Evolutionary conservation across 1,284 basidiomycete species (phyloP).

Genomic region (Amylostereum areolatum): DNA sequence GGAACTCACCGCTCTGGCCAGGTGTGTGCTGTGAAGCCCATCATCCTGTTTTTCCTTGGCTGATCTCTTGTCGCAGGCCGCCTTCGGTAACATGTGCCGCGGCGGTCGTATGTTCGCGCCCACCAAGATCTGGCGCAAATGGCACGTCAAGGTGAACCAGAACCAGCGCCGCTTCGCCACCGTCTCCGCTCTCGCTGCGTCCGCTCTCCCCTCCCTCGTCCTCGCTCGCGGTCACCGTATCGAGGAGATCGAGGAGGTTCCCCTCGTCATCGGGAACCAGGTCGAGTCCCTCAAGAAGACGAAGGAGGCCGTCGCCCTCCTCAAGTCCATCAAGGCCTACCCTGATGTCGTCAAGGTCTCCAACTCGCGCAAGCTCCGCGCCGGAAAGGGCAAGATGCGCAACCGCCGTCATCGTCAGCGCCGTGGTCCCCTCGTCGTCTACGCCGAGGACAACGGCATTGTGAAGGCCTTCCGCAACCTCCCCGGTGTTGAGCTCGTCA

Average conservation of each 20-base stretch:
- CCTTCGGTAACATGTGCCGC: conserved; percentile 99
- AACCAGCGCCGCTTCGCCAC: conserved; percentile 98
- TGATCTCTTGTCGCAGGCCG: conserved; percentile 52
- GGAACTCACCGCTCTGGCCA: conserved; percentile 99
- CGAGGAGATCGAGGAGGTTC: conserved; percentile 96
- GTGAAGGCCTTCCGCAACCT: conserved; percentile 98
- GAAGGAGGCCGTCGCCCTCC: conserved; percentile 93
- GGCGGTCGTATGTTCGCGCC: conserved; percentile 99
- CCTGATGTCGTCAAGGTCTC: conserved; percentile 94
- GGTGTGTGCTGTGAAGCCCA: conserved; percentile 35
- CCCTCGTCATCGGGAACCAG: conserved; percentile 81
- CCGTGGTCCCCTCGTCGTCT: conserved; percentile 96
- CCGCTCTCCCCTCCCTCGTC: conserved; percentile 96
- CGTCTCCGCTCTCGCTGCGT: conserved; percentile 96
- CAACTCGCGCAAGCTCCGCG: conserved; percentile 95
- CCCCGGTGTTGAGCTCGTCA: conserved; percentile 97
- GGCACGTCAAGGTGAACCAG: conserved; percentile 99
- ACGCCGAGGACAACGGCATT: conserved; percentile 97
- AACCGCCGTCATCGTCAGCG: conserved; percentile 97
- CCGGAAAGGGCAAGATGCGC: conserved; percentile 97
- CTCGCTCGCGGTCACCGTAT: conserved; percentile 99
- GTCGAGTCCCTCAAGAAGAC: conserved; percentile 93
- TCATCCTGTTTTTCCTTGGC: neutral
- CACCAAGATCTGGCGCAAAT: conserved; percentile 99
- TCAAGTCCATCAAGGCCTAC: conserved; percentile 91